A percentile compares a stretch with the other conserved stretches of the same genome.
phyloP scores from a whole-genome alignment of 1,284 basidiomycete species.

The Entoloma clypeatum region DNA sequence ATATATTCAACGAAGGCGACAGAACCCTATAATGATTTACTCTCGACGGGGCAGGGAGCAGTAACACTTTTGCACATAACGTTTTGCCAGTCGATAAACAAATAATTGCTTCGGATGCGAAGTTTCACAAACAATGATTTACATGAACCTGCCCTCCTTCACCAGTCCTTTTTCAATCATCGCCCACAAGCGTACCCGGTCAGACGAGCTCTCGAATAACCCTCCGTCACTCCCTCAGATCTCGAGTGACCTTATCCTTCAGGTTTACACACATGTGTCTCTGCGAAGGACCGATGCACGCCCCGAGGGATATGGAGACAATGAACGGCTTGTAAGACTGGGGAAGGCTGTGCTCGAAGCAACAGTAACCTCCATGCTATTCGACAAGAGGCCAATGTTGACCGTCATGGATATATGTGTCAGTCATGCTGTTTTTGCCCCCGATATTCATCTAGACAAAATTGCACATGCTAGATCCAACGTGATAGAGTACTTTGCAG shows the following conservation, averaged over 20 bases:
- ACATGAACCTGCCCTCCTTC: conserved; percentile 16
- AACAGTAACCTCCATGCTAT: conserved; percentile 48
- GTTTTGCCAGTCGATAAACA: neutral
- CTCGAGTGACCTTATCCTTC: conserved; percentile 50
- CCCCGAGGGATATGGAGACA: conserved; percentile 49
- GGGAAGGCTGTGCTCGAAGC: conserved; percentile 50
- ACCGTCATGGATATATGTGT: conserved; percentile 48
- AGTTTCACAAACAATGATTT: conserved; percentile 5
- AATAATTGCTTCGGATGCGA: too few relatives aligned
- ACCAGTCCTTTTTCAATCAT: conserved; percentile 8
- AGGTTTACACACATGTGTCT: conserved; percentile 66
- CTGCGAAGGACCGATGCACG: conserved; percentile 43
- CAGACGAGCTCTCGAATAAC: conserved; percentile 11
- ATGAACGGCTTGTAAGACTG: conserved; percentile 52
- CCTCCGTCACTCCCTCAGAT: conserved; percentile 34
- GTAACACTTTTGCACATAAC: too few relatives aligned
- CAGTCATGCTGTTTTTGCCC: conserved; percentile 19
- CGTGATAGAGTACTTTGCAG: conserved; percentile 42
- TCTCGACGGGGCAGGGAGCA: too few relatives aligned
- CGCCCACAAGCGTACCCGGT: conserved; percentile 29
- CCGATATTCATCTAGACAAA: neutral
- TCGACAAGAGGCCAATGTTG: conserved; percentile 51
- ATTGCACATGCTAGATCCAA: conserved; percentile 22
- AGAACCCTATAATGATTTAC: neutral
- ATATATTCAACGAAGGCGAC: neutral